Evolutionary conservation across 2,329 filamentous ascomycete genomes (phyloP).

Genomic region (Myotisia sp.): DNA sequence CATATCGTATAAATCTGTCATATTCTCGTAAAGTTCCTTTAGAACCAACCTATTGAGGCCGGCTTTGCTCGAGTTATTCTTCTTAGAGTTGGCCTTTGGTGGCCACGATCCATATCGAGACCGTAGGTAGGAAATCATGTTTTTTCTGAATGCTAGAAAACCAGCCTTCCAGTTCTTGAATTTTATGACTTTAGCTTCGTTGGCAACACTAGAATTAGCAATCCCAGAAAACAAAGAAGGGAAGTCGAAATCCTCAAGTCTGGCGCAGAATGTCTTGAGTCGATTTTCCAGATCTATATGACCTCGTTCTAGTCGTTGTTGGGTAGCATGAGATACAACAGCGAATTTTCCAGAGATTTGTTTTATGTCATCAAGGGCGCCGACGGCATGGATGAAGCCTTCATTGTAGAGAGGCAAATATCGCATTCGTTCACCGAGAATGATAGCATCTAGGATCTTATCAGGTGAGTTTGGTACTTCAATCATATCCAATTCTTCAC

Average conservation of each 20-base stretch:
- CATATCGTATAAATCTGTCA: slow-evolving; percentile 76
- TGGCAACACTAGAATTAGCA: slow-evolving; percentile 65
- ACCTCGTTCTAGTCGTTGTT: slow-evolving; percentile 67
- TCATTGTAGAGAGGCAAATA: slow-evolving; percentile 75
- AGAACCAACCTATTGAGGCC: slow-evolving; percentile 77
- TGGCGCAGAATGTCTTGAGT: slow-evolving; percentile 53
- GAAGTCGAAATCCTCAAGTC: slow-evolving; percentile 81
- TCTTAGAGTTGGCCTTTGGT: slow-evolving; percentile 80
- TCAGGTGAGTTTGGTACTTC: slow-evolving; percentile 73
- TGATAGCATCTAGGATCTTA: slow-evolving; percentile 74
- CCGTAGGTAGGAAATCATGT: slow-evolving; percentile 57
- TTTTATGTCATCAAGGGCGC: slow-evolving; percentile 63
- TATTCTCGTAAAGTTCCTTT: slow-evolving; percentile 68
- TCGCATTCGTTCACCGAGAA: slow-evolving; percentile 79
- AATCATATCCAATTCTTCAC: slow-evolving; percentile 60
- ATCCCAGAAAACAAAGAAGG: slow-evolving; percentile 78
- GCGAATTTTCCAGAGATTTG: slow-evolving; percentile 54
- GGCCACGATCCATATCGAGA: slow-evolving; percentile 64
- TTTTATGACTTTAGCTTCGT: slow-evolving; percentile 60
- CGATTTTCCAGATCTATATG: slow-evolving; percentile 65
- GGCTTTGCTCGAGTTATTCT: slow-evolving; percentile 73
- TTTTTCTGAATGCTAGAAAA: slow-evolving; percentile 61
- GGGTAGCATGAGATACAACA: slow-evolving; percentile 55
- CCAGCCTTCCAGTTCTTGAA: slow-evolving; percentile 72
- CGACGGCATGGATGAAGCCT: slow-evolving; percentile 79